phyloP scores from a whole-genome alignment of 441 rosid genomes.

The Eutrema salsugineum region DNA sequence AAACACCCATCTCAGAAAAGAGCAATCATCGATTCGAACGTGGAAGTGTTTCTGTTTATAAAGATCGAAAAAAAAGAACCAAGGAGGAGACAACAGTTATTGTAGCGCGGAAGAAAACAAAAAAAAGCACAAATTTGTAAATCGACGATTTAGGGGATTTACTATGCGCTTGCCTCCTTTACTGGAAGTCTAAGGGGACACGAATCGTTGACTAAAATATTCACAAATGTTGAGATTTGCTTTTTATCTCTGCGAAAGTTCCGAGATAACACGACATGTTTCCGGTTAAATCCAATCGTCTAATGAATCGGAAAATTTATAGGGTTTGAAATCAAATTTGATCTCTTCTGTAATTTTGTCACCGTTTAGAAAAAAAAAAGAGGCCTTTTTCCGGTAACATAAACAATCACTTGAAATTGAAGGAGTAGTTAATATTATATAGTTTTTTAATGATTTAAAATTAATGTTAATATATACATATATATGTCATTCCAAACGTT shows the following conservation, averaged over 20 bases:
- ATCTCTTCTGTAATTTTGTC: too few species aligned
- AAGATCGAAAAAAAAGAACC: constrained; percentile 4
- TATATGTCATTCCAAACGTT: too few species aligned
- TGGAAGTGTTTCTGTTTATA: background rate
- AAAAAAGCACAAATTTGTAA: background rate
- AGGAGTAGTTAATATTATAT: too few species aligned
- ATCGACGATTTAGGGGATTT: background rate
- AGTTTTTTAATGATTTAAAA: too few species aligned
- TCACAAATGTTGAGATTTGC: background rate
- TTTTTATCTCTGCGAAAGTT: background rate
- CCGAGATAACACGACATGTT: background rate
- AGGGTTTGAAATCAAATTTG: background rate
- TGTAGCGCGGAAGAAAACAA: constrained; percentile 14
- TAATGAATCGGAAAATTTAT: background rate
- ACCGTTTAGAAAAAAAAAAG: too few species aligned
- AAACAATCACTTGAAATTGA: too few species aligned
- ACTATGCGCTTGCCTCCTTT: constrained; percentile 15
- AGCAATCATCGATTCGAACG: background rate
- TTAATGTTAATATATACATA: too few species aligned
- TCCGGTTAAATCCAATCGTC: background rate
- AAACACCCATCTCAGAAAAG: background rate
- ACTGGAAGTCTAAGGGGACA: background rate
- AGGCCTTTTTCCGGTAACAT: too few species aligned
- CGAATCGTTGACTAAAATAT: background rate
- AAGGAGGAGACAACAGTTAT: background rate